A percentile compares a stretch with the other conserved stretches of the same genome.
Conservation (phyloP, 257 asterid genomes). For the Lycium ferocissimum region DNA sequence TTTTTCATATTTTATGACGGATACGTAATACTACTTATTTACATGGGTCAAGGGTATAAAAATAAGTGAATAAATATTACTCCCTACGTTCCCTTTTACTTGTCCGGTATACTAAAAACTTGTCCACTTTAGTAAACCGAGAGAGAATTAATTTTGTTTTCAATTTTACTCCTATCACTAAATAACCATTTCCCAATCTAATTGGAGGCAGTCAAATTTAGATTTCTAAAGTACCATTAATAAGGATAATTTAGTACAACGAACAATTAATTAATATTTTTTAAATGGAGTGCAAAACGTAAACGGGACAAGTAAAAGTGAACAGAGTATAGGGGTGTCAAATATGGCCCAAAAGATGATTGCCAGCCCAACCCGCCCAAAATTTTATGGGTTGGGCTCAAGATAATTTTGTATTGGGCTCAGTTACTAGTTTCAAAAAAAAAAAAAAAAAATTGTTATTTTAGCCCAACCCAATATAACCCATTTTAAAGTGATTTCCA, state of each 20-base stretch:
- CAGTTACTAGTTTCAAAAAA: no score
- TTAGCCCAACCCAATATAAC: no score
- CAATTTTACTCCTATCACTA: background rate
- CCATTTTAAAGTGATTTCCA: no score
- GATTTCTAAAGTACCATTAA: background rate
- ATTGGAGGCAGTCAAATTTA: background rate
- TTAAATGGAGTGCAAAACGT: background rate
- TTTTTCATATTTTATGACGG: background rate
- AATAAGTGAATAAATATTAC: background rate
- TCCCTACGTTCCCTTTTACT: background rate
- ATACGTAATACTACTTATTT: conserved; percentile 11
- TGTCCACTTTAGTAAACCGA: background rate
- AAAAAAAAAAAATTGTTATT: no score
- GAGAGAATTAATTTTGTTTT: background rate
- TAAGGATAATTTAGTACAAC: background rate
- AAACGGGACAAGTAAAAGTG: background rate
- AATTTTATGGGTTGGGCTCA: no score
- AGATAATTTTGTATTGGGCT: no score
- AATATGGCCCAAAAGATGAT: no score
- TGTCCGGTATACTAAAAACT: background rate
- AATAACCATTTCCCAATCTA: background rate
- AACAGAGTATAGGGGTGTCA: background rate
- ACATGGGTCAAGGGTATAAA: background rate
- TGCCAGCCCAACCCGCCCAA: no score
- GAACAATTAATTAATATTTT: background rate